These are phyloP conservation scores for Phytopythium aichiense DNA, from an alignment of 352 stramenopile genomes.

Conservation along the genomic window DNA sequence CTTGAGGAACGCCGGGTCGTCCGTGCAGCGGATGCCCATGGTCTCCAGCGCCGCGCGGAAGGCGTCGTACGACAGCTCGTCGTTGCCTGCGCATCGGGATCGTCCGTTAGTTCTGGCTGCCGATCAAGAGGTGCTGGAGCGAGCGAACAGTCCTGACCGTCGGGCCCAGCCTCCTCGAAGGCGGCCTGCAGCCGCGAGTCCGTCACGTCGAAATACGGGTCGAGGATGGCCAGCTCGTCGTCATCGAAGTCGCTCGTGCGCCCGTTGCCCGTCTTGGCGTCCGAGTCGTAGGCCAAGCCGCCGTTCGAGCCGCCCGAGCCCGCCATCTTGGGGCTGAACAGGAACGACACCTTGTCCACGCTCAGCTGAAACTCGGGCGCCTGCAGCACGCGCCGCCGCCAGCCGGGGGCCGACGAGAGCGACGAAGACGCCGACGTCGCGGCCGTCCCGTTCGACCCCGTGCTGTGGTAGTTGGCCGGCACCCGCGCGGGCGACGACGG, in stretches of 20 bases:
- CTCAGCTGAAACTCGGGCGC: conserved; percentile 69
- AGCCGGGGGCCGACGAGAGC: neutral
- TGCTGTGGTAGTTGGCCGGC: conserved; percentile 4
- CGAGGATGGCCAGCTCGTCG: conserved; percentile 79
- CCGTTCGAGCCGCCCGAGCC: conserved; percentile 12
- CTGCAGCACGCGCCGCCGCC: conserved; percentile 18
- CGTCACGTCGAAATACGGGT: conserved; percentile 86
- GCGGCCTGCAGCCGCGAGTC: conserved; percentile 59
- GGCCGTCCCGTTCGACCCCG: conserved; percentile 5
- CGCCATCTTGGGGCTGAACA: conserved; percentile 61
- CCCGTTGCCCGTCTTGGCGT: conserved; percentile 4
- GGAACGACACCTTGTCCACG: conserved; percentile 79
- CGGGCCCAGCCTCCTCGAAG: conserved; percentile 60
- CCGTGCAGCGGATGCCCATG: conserved; percentile 67
- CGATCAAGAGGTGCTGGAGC: neutral
- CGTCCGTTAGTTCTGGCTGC: neutral
- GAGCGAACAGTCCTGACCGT: conserved; percentile 15
- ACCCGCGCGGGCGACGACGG: conserved; percentile 5
- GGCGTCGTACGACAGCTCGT: conserved; percentile 46
- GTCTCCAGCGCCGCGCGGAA: conserved; percentile 58
- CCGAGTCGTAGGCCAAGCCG: conserved; percentile 35
- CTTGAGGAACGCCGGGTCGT: conserved; percentile 68
- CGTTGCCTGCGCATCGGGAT: conserved; percentile 19
- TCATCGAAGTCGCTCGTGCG: conserved; percentile 21
- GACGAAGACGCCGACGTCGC: neutral